Conservation (phyloP, 1,284 basidiomycete species). For the Ustilago loliicola region DNA sequence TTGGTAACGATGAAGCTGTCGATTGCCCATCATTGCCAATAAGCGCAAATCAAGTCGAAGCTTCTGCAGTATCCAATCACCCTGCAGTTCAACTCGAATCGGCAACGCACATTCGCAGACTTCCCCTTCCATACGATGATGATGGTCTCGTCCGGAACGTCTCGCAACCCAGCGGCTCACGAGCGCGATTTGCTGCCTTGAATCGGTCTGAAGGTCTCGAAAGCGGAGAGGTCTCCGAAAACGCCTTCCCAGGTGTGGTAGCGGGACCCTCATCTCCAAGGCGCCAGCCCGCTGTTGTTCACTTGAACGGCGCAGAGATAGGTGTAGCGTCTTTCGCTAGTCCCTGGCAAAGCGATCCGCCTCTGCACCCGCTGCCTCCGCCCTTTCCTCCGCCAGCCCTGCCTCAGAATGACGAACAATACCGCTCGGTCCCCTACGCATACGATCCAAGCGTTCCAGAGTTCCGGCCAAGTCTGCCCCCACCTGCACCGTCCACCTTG, state of each 20-base stretch:
- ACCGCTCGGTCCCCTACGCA: constrained; percentile 6
- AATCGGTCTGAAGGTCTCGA: constrained; percentile 6
- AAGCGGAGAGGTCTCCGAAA: background rate
- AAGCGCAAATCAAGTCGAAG: constrained; percentile 21
- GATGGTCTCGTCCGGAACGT: constrained; percentile 12
- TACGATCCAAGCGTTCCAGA: constrained; percentile 37
- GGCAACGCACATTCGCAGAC: constrained; percentile 18
- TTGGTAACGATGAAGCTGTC: background rate
- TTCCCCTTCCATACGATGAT: constrained; percentile 24
- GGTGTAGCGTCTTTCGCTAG: background rate
- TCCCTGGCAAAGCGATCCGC: constrained; percentile 9
- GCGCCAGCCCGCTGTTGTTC: background rate
- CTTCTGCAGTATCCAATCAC: background rate
- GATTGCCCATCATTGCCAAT: background rate
- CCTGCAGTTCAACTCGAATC: background rate
- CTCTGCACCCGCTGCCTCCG: constrained; percentile 20
- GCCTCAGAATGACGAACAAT: constrained; percentile 8
- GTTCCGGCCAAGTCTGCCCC: constrained; percentile 16
- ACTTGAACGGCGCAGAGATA: background rate
- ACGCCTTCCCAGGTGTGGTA: background rate
- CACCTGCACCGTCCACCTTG: constrained; percentile 14
- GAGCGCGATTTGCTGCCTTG: background rate
- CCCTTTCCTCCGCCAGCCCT: constrained; percentile 25
- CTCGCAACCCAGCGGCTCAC: background rate
- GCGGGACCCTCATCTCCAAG: constrained; percentile 18